Conservation (phyloP, 1,139 yeast species). For the Diutina sp. region DNA sequence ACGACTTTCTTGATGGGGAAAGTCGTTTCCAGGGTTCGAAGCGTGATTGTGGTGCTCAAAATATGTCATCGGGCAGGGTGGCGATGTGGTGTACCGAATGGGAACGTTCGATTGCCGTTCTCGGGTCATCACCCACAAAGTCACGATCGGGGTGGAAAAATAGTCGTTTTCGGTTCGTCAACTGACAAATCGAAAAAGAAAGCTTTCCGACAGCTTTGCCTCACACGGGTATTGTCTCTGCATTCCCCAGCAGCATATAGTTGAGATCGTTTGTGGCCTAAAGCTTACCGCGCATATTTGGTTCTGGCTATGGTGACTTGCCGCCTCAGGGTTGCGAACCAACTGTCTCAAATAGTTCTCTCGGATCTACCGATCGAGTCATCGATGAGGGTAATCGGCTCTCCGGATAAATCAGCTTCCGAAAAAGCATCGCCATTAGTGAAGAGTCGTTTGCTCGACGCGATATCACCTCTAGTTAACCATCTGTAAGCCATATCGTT, state of each 20-base stretch:
- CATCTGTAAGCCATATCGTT: too few relatives aligned
- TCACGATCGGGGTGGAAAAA: not conserved
- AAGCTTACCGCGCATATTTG: not conserved
- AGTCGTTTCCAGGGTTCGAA: not conserved
- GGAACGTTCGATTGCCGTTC: not conserved
- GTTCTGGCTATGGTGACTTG: not conserved
- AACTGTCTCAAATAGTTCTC: not conserved
- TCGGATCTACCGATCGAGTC: not conserved
- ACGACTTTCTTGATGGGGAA: too few relatives aligned
- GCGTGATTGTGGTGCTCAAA: not conserved
- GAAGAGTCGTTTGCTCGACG: too few relatives aligned
- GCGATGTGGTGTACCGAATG: not conserved
- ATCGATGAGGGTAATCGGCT: not conserved
- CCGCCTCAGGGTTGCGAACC: not conserved
- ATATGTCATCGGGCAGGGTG: not conserved
- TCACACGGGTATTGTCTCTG: not conserved
- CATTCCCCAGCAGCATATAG: not conserved
- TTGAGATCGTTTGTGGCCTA: not conserved
- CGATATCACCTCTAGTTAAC: too few relatives aligned
- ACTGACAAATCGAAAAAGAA: too few relatives aligned
- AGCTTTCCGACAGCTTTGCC: too few relatives aligned
- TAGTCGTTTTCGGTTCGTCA: not conserved
- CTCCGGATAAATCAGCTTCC: not conserved
- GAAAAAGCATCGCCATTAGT: too few relatives aligned
- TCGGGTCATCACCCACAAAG: not conserved